These are phyloP conservation scores for Ogataea hybrid DNA, from an alignment of 1,139 yeast genomes.

Conservation along the genomic window DNA sequence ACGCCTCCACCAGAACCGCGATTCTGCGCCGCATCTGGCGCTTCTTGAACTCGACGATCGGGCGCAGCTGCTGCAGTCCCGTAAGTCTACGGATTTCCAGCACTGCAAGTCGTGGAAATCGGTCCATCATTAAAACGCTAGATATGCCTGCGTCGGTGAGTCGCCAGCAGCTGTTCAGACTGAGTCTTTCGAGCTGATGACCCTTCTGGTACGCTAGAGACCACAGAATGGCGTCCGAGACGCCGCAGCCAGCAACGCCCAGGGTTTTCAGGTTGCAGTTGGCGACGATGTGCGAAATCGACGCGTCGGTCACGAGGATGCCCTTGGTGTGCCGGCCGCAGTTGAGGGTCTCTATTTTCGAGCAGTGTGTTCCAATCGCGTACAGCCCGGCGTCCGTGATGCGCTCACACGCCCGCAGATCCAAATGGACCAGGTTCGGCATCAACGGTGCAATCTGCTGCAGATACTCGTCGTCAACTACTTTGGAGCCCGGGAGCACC, in stretches of 20 bases:
- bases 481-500: conserved; percentile 72
- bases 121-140: conserved; percentile 49
- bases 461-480: conserved; percentile 60
- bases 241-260: conserved; percentile 86
- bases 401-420: conserved; percentile 80
- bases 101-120: conserved; percentile 63
- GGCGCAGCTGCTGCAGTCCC: conserved; percentile 55
- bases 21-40: conserved; percentile 48
- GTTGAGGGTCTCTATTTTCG: conserved; percentile 54
- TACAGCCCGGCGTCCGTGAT: conserved; percentile 76
- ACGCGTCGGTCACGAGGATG: conserved; percentile 65
- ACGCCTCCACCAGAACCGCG: conserved; percentile 68
- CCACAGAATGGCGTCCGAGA: conserved; percentile 78
- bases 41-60: conserved; percentile 67
- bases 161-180: conserved; percentile 71
- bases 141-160: conserved; percentile 71
- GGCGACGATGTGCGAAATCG: conserved; percentile 56
- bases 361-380: conserved; percentile 60
- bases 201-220: conserved; percentile 68
- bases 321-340: conserved; percentile 79
- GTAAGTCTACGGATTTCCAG: conserved; percentile 70
- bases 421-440: conserved; percentile 62
- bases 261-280: conserved; percentile 61
- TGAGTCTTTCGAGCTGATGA: conserved; percentile 56
- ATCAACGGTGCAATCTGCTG: conserved; percentile 50